Conservation (phyloP, 129 eudicot genomes). For the Tanacetum coccineum region DNA sequence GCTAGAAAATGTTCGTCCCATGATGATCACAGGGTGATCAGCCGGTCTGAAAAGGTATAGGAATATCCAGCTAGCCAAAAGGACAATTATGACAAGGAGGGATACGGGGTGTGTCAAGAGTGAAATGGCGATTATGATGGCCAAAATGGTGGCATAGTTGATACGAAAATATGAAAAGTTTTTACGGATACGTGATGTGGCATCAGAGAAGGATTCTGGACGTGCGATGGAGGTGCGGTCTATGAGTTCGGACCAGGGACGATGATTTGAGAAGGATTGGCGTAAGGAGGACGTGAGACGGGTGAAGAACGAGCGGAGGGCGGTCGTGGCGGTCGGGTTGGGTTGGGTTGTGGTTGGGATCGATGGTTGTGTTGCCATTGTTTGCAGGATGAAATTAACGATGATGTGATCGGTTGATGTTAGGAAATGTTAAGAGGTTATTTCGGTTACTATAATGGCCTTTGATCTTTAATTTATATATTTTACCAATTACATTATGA, state of each 20-base stretch:
- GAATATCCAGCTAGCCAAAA: conserved; percentile 73
- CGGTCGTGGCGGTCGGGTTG: conserved; percentile 43
- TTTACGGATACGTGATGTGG: conserved; percentile 73
- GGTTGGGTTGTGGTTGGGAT: conserved; percentile 44
- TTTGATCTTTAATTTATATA: no score
- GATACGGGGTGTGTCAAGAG: conserved; percentile 80
- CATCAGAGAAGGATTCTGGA: conserved; percentile 66
- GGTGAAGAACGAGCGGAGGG: conserved; percentile 56
- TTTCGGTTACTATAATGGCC: no score
- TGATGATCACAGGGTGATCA: conserved; percentile 53
- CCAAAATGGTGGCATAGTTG: conserved; percentile 59
- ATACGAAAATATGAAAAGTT: conserved; percentile 79
- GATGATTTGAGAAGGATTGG: conserved; percentile 68
- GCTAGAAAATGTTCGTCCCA: conserved; percentile 57
- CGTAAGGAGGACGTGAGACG: conserved; percentile 65
- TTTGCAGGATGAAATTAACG: conserved; percentile 5
- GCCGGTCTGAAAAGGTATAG: conserved; percentile 65
- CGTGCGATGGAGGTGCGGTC: conserved; percentile 73
- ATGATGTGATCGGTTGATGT: conserved; percentile 1
- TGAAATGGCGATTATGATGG: conserved; percentile 49
- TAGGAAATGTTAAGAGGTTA: no score
- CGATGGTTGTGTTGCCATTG: conserved; percentile 44
- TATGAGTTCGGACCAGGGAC: conserved; percentile 79
- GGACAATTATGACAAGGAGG: conserved; percentile 58
- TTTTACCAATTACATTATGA: no score